A percentile compares a stretch with the other conserved stretches of the same genome.
phyloP scores from a whole-genome alignment of 1,284 basidiomycete genomes.

The Sanguinoderma infundibulare region DNA sequence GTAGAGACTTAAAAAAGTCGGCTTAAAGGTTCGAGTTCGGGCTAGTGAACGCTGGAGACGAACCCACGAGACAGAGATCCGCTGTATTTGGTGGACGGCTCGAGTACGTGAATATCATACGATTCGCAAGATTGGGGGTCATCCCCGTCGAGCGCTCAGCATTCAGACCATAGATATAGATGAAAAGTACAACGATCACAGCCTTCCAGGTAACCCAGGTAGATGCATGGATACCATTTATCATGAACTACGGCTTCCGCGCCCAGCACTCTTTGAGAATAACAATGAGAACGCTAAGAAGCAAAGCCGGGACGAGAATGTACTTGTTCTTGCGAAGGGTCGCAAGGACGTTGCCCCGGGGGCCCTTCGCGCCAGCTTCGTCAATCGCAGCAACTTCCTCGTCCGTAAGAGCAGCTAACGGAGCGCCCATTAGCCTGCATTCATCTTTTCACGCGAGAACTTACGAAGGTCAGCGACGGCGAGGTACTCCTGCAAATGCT shows the following conservation, averaged over 20 bases:
- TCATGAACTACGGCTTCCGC: background rate
- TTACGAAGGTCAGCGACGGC: conserved; percentile 62
- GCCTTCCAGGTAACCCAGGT: no score
- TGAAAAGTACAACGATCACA: no score
- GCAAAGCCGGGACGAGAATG: background rate
- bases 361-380: conserved; percentile 51
- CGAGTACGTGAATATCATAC: no score
- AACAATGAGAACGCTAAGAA: background rate
- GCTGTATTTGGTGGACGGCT: no score
- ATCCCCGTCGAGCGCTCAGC: no score
- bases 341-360: conserved; percentile 2
- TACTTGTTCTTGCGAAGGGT: background rate
- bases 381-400: conserved; percentile 65
- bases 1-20: no score
- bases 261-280: background rate
- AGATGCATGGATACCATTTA: no score
- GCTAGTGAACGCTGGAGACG: no score
- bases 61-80: no score
- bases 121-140: no score
- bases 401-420: conserved; percentile 41
- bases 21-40: no score
- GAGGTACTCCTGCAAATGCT: conserved; percentile 70
- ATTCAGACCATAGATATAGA: no score
- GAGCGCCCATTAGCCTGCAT: background rate
- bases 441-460: conserved; percentile 19